A percentile compares a stretch with the other conserved stretches of the same genome.
Conservation (phyloP, 768 basidiomycete genomes). For the Russula emetica region DNA sequence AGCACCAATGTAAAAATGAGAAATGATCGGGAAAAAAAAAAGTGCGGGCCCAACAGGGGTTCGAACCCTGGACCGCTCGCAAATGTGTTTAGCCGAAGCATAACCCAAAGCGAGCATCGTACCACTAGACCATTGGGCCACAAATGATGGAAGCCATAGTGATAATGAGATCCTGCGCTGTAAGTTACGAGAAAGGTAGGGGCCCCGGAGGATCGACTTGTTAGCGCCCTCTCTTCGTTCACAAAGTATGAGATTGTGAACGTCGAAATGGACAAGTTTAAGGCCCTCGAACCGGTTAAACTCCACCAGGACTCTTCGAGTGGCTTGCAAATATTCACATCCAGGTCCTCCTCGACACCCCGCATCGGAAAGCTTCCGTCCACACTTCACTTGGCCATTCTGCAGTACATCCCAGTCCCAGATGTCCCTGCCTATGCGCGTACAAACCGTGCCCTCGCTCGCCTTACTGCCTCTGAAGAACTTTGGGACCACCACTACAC, state of each 20-base stretch:
- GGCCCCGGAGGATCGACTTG: not conserved
- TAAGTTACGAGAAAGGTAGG: conserved; percentile 14
- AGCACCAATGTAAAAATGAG: not conserved
- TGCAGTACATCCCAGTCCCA: conserved; percentile 69
- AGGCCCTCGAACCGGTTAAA: conserved; percentile 67
- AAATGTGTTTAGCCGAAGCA: conserved; percentile 27
- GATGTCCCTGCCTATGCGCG: conserved; percentile 76
- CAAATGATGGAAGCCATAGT: conserved; percentile 10
- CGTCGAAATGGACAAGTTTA: conserved; percentile 76
- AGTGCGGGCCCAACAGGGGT: conserved; percentile 42
- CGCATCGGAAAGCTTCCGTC: conserved; percentile 76
- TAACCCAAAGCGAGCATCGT: conserved; percentile 50
- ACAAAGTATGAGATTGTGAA: not conserved
- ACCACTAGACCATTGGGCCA: conserved; percentile 46
- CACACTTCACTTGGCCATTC: conserved; percentile 69
- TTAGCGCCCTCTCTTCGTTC: not conserved
- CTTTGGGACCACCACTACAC: conserved; percentile 77
- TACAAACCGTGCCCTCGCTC: conserved; percentile 57
- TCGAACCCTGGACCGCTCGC: conserved; percentile 52
- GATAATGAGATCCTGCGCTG: conserved; percentile 9
- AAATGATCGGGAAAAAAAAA: conserved; percentile 8
- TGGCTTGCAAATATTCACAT: not conserved
- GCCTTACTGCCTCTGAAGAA: conserved; percentile 62
- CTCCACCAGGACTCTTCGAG: conserved; percentile 33
- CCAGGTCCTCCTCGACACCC: conserved; percentile 22